Evolutionary conservation across 2,329 filamentous ascomycete species (phyloP).

Genomic region (Aspergillus felis): DNA sequence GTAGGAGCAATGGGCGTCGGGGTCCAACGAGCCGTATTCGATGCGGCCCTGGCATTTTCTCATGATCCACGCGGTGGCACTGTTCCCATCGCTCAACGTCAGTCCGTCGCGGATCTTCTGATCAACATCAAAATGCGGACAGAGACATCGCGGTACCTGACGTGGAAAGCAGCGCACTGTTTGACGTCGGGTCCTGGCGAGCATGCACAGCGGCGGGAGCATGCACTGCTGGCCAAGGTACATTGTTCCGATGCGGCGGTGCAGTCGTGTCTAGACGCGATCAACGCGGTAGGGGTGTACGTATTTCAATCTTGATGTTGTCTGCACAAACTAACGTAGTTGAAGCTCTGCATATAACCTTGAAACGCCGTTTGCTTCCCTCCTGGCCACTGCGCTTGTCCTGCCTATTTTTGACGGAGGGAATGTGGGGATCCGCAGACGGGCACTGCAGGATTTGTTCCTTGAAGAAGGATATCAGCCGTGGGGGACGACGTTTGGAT

Average conservation of each 20-base stretch:
- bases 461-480: conserved; percentile 44
- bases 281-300: conserved; percentile 51
- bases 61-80: conserved; percentile 48
- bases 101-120: conserved; percentile 51
- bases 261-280: conserved; percentile 47
- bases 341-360: conserved; percentile 39
- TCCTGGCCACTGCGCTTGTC: conserved; percentile 46
- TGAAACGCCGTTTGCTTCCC: conserved; percentile 41
- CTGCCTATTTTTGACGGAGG: conserved; percentile 53
- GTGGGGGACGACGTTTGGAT: conserved; percentile 29
- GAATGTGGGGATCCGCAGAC: conserved; percentile 51
- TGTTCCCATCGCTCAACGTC: conserved; percentile 45
- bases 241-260: conserved; percentile 50
- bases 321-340: too few relatives aligned
- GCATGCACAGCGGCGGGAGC: conserved; percentile 41
- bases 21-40: conserved; percentile 53
- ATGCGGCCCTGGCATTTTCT: conserved; percentile 49
- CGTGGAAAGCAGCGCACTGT: conserved; percentile 49
- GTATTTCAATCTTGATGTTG: conserved; percentile 22
- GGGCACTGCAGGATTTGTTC: conserved; percentile 48
- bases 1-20: conserved; percentile 55
- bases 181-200: conserved; percentile 42
- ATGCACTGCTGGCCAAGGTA: conserved; percentile 50
- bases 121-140: conserved; percentile 51
- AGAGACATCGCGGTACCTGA: conserved; percentile 49